These are phyloP conservation scores for Fusarium oxysporum DNA, from an alignment of 2,329 filamentous ascomycete species.

Conservation along the genomic window DNA sequence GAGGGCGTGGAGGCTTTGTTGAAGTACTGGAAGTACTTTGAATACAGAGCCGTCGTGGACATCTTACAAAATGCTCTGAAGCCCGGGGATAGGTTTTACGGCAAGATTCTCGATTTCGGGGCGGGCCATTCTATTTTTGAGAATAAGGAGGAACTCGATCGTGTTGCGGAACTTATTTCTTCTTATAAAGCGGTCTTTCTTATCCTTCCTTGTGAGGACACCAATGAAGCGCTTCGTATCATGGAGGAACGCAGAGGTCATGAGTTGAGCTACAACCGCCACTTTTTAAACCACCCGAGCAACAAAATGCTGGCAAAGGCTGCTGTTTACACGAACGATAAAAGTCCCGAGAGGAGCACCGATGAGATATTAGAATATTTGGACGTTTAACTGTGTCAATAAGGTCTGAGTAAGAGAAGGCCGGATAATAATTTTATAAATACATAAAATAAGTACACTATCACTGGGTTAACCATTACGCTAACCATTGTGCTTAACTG, in stretches of 20 bases:
- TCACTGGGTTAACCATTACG: too few species aligned
- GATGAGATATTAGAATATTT: background rate
- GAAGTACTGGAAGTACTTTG: background rate
- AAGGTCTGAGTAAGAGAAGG: too few species aligned
- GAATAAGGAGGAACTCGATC: background rate
- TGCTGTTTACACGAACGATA: background rate
- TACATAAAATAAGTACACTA: too few species aligned
- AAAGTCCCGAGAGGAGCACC: rapidly evolving
- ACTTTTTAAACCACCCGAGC: background rate
- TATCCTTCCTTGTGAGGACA: background rate
- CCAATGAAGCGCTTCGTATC: background rate
- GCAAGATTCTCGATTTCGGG: background rate
- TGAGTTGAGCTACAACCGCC: background rate
- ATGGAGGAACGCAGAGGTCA: background rate
- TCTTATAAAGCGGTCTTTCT: background rate
- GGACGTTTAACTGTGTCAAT: too few species aligned
- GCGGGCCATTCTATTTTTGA: background rate
- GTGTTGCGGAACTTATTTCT: rapidly evolving
- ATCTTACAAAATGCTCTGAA: background rate
- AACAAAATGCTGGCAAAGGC: background rate
- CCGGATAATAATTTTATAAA: too few species aligned
- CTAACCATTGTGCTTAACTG: too few species aligned
- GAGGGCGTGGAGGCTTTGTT: background rate
- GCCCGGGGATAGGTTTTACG: background rate
- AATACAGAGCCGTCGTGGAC: background rate